Evolutionary conservation across 768 basidiomycete genomes (phyloP).

Genomic region (Trametes coccinea): DNA sequence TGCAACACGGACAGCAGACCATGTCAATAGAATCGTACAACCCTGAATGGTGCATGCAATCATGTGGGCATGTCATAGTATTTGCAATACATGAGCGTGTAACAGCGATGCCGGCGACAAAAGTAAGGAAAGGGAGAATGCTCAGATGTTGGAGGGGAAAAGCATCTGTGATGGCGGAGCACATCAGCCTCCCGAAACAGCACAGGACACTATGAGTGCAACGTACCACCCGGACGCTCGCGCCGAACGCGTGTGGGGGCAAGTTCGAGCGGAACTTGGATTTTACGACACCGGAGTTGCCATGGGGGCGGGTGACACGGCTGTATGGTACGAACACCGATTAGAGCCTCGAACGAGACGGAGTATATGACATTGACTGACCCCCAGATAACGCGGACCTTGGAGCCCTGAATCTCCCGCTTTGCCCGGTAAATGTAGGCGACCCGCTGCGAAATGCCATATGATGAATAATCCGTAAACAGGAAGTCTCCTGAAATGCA

Average conservation of each 20-base stretch:
- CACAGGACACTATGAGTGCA: neutral
- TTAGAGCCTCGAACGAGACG: neutral
- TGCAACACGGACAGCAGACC: neutral
- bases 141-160: conserved; percentile 84
- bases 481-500: too few relatives aligned
- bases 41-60: conserved; percentile 26
- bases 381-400: conserved; percentile 99
- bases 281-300: conserved; percentile 93
- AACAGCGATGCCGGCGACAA: conserved; percentile 27
- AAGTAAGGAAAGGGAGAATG: conserved; percentile 27
- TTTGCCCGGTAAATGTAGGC: conserved; percentile 99
- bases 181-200: neutral
- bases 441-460: conserved; percentile 61
- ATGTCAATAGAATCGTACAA: conserved; percentile 15
- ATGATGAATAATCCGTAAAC: too few relatives aligned
- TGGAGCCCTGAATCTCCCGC: conserved; percentile 90
- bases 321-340: conserved; percentile 38
- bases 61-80: conserved; percentile 38
- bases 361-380: conserved; percentile 39
- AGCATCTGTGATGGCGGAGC: conserved; percentile 64
- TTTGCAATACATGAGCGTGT: conserved; percentile 33
- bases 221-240: conserved; percentile 83
- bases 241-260: conserved; percentile 93
- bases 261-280: conserved; percentile 96
- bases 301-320: conserved; percentile 91